Base-by-base conservation (phyloP, 1,139 yeast genomes). In the Arxiozyma heterogenica region DNA sequence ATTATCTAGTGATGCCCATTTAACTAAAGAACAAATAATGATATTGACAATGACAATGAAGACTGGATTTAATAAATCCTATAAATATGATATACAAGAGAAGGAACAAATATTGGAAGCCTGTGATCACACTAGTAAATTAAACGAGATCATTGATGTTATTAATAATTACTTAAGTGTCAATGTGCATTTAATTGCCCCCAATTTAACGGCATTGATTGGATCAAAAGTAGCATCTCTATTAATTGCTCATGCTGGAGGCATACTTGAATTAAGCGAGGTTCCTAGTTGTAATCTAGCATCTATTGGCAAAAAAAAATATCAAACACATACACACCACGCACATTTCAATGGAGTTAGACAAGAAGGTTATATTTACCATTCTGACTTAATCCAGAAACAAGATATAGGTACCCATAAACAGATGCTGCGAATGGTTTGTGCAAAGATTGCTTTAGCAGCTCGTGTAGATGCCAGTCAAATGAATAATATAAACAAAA, bases 251-350 rank as follows among this genome's bases (percentile, higher is more conserved):
- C 76, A 80, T 23, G 73, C 82, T 0, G 95, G 96, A 1, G 90
- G 96, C 0, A 67, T 93, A 15, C 72, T 73, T n/a, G 84, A 81
- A 15, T 70, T 93, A 17, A 81, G 91, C 3, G 71, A 73, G 42
- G 81, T 89, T 0, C 96, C 97, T 0, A 78, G 95, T 5, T 86
- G 97, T 61, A 93, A 93, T 65, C 65, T 93, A 9, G 83, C 96
- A 0, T 80, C 95, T 0, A 68, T 89, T 44, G 97, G 97, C 0
- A 81, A 83, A 20, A 79, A 80, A 12, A 65, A 58, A 51, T 57
- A 59, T 77, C 79, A 56, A 70, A 51, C 81, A 22, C 76, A 81
- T 23, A 71, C 73, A 6, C 66, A 71, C 21, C 78, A 77, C 1
- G 70, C 75, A 47, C 78, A 78, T 15, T 66, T 69, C 27, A 65